Base-by-base conservation (phyloP, 768 basidiomycete genomes). In the Lactarius psammicola region DNA sequence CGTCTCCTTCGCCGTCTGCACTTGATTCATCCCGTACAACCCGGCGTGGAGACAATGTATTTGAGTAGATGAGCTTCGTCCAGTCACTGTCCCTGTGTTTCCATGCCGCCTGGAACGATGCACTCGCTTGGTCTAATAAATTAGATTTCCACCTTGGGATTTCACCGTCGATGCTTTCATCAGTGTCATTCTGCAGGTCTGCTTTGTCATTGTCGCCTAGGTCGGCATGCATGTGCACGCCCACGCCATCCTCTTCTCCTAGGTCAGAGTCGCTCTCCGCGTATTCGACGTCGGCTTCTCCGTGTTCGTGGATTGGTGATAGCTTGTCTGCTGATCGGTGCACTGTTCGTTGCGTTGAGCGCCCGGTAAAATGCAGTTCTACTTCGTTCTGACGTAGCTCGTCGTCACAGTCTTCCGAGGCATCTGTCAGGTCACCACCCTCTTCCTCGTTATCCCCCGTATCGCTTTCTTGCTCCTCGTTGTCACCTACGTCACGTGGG, bases 51-150 rank as follows among this genome's bases (percentile, higher is more conserved):
- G 88, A 83, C 13, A 94, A 81, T 4, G 81, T 75, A 53, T 83
- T 83, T 44, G 81, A 80, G 75, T 98, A 98, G 60, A 98, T 92
- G 55, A 96, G 83, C 59, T 87, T 87, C 72, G 87, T 92, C 85
- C 94, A 91, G 73, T 96, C 86, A 70, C 84, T 86, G 65, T 82
- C 80, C 42, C 80, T 79, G 10, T 75, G 78, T 30, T 68, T 60
- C 17, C 76, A 71, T 0, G 74, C 75, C 9, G 79, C 77, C 3
- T 81, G 75, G 56, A 84, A 81, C 23, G 79, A 73, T 15, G 78
- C 77, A 11, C 78, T 77, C 63, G 87, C 87, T 59, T 77, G 77
- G 6, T 73, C 78, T 0, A 83, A 78, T 1, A 95, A 79, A 69
- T 90, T 82, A 13, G 73, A 70, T 76, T 95, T 95, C 94, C 94